Conservation (phyloP, 202 grass and related monocot species). For the Elaeis oleifera region DNA sequence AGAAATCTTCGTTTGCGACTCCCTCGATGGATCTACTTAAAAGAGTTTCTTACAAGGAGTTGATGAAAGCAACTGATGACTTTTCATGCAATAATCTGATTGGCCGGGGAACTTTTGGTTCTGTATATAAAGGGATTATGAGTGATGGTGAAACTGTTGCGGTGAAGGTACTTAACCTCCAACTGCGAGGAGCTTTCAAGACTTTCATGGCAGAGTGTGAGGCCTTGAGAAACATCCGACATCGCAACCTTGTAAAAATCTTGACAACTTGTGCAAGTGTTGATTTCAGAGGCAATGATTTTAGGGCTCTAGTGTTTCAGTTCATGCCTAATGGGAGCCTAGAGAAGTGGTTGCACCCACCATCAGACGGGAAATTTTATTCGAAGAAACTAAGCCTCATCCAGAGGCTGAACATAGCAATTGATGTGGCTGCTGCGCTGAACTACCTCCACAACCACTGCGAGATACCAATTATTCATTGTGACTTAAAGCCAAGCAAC, state of each 20-base stretch:
- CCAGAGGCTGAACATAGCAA: conserved; percentile 29
- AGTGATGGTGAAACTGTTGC: conserved; percentile 1
- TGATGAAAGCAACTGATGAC: background rate
- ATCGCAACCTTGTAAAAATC: conserved; percentile 17
- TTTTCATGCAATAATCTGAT: background rate
- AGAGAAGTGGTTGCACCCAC: conserved; percentile 34
- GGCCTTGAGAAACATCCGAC: background rate
- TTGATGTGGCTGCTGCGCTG: conserved; percentile 40
- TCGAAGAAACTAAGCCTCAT: conserved; percentile 3
- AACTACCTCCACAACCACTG: conserved; percentile 31
- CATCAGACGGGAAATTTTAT: background rate
- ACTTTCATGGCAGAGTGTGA: conserved; percentile 20
- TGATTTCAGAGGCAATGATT: conserved; percentile 32
- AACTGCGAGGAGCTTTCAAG: conserved; percentile 6
- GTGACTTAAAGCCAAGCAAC: conserved; percentile 57
- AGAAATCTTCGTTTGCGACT: background rate
- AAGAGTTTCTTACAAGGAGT: background rate
- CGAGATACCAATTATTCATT: conserved; percentile 29
- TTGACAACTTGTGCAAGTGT: conserved; percentile 27
- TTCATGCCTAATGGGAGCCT: conserved; percentile 36
- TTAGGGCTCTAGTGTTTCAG: conserved; percentile 29
- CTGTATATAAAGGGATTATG: background rate
- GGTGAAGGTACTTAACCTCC: conserved; percentile 18
- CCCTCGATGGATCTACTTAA: background rate
- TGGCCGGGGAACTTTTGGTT: background rate